phyloP scores from a whole-genome alignment of 2,329 filamentous ascomycete species.

The Aspergillaceae sp. region DNA sequence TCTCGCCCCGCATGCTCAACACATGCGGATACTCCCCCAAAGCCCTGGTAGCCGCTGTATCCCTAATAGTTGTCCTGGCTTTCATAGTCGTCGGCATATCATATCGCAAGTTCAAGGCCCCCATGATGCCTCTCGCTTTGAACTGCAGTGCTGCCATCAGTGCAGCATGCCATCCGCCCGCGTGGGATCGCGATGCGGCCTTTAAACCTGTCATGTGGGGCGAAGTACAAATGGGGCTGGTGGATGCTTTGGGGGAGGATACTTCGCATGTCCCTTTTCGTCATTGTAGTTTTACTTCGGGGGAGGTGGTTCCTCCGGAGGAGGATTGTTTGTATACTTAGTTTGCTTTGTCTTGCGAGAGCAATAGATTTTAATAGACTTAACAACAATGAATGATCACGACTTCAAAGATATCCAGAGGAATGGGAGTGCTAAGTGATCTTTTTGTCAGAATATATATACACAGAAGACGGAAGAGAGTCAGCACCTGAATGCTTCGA shows the following conservation, averaged over 20 bases:
- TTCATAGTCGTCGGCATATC: background rate
- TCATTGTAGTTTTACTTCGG: too few species aligned
- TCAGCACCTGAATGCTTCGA: background rate
- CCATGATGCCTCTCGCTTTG: slow-evolving; percentile 2
- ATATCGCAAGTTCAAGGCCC: background rate
- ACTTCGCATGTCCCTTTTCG: too few species aligned
- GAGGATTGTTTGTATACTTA: too few species aligned
- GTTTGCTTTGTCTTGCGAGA: too few species aligned
- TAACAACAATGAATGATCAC: too few species aligned
- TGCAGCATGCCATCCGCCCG: slow-evolving; percentile 5
- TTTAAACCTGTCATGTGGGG: slow-evolving; percentile 3
- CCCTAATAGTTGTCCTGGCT: background rate
- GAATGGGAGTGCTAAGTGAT: too few species aligned
- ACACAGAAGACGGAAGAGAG: background rate
- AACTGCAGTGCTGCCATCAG: slow-evolving; percentile 5
- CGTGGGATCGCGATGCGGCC: background rate
- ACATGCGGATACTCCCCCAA: background rate
- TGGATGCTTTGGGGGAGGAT: too few species aligned
- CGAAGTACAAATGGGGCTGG: slow-evolving; percentile 4
- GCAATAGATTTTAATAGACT: too few species aligned
- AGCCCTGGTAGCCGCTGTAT: background rate
- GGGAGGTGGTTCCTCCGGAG: too few species aligned
- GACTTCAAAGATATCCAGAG: too few species aligned
- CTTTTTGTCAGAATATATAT: too few species aligned
- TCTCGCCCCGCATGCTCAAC: background rate